A percentile compares a stretch with the other conserved stretches of the same genome.
phyloP scores from a whole-genome alignment of 1,139 yeast genomes.

The Hyphopichia wangnamkhiaoensis region DNA sequence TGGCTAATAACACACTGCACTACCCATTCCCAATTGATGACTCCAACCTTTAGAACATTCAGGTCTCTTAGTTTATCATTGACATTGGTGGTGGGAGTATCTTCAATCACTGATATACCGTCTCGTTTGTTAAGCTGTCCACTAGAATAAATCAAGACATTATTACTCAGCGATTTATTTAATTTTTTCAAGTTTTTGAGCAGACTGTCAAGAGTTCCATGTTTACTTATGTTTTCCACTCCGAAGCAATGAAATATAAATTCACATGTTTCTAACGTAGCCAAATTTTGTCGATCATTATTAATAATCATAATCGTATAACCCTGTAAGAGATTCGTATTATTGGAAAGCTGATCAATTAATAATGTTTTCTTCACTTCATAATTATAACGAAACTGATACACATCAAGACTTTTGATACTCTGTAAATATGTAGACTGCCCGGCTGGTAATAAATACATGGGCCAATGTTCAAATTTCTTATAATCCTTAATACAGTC shows the following conservation, averaged over 20 bases:
- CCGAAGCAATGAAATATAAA: conserved; percentile 53
- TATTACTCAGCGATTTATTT: conserved; percentile 1
- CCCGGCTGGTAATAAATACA: conserved; percentile 75
- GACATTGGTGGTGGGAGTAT: background rate
- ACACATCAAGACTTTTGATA: conserved; percentile 44
- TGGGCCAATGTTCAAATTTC: conserved; percentile 41
- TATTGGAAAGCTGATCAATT: conserved; percentile 39
- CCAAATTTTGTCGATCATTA: conserved; percentile 20
- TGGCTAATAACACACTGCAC: conserved; percentile 69
- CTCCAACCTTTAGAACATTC: conserved; percentile 14
- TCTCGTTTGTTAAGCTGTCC: conserved; percentile 7
- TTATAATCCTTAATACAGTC: conserved; percentile 43
- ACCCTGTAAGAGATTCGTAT: conserved; percentile 32
- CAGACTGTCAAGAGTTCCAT: conserved; percentile 9
- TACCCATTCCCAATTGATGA: conserved; percentile 71
- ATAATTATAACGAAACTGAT: conserved; percentile 34
- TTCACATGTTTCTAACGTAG: conserved; percentile 36
- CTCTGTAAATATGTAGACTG: conserved; percentile 41
- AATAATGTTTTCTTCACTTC: conserved; percentile 22
- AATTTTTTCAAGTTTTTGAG: conserved; percentile 2
- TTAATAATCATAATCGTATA: conserved; percentile 32
- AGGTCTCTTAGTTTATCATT: conserved; percentile 5
- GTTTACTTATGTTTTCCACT: conserved; percentile 25
- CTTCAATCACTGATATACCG: too few relatives aligned
- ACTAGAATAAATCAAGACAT: conserved; percentile 29